phyloP scores from a whole-genome alignment of 2,329 filamentous ascomycete species.

The Penicillium sp. region DNA sequence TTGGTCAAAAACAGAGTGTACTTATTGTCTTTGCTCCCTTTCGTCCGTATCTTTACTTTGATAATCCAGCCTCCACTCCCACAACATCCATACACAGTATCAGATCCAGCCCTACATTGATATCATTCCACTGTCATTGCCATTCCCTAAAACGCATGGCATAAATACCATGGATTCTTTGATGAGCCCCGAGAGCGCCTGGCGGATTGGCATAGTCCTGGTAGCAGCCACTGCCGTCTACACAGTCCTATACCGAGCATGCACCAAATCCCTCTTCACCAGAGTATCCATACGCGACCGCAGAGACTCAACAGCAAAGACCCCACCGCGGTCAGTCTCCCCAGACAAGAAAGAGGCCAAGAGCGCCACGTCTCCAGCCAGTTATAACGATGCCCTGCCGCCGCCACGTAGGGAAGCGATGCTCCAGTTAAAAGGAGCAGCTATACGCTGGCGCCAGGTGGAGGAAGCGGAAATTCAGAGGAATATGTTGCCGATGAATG shows the following conservation, averaged over 20 bases:
- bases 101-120: neutral
- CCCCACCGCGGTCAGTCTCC: conserved; percentile 51
- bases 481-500: conserved; percentile 39
- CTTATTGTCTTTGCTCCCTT: conserved; percentile 6
- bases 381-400: conserved; percentile 49
- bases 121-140: neutral
- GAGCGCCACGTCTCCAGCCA: conserved; percentile 25
- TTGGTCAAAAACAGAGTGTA: conserved; percentile 1
- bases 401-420: conserved; percentile 50
- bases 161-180: conserved; percentile 18
- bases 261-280: conserved; percentile 38
- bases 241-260: conserved; percentile 25
- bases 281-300: conserved; percentile 39
- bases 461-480: conserved; percentile 31
- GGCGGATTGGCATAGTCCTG: conserved; percentile 22
- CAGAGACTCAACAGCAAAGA: conserved; percentile 46
- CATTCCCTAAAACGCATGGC: conserved; percentile 7
- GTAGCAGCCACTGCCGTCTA: conserved; percentile 24
- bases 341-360: conserved; percentile 43
- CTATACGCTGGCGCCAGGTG: conserved; percentile 23
- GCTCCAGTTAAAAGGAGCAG: conserved; percentile 23
- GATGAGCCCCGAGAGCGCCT: conserved; percentile 16
- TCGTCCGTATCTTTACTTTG: neutral
- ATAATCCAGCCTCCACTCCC: neutral
- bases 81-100: too few species aligned